These are phyloP conservation scores for Diplocarpon rosae DNA, from an alignment of 2,329 filamentous ascomycete species.

Conservation along the genomic window DNA sequence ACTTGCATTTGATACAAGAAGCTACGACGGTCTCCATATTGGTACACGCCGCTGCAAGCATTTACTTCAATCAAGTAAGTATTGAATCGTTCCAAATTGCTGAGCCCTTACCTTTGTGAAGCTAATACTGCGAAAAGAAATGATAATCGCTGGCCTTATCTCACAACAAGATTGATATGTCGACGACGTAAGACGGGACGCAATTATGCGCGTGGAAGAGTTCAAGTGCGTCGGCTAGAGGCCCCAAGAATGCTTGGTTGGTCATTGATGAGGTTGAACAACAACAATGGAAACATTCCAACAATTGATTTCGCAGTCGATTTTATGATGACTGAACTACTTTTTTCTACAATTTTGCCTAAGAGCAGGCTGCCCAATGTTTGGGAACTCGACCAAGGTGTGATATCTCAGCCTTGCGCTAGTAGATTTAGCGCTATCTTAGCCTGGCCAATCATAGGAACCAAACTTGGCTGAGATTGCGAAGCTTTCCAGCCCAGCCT, in stretches of 20 bases:
- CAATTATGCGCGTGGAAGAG: background rate
- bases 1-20: slow-evolving; percentile 22
- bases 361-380: too few species aligned
- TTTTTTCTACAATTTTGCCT: too few species aligned
- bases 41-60: background rate
- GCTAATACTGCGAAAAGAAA: too few species aligned
- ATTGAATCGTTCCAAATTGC: too few species aligned
- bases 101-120: background rate
- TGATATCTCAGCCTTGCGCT: slow-evolving; percentile 4
- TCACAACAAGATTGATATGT: background rate
- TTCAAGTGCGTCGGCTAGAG: background rate
- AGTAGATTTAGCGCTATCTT: background rate
- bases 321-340: too few species aligned
- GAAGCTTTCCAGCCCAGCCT: background rate
- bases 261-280: background rate
- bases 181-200: background rate
- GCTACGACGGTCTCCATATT: slow-evolving; percentile 20
- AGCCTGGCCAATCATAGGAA: slow-evolving; percentile 2
- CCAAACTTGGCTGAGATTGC: background rate
- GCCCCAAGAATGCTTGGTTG: too few species aligned
- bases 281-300: background rate
- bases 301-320: too few species aligned
- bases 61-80: too few species aligned
- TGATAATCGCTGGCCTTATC: too few species aligned
- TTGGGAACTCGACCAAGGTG: background rate